Base-by-base conservation (phyloP, 148 eudicot species). In the Cornus controversa region DNA sequence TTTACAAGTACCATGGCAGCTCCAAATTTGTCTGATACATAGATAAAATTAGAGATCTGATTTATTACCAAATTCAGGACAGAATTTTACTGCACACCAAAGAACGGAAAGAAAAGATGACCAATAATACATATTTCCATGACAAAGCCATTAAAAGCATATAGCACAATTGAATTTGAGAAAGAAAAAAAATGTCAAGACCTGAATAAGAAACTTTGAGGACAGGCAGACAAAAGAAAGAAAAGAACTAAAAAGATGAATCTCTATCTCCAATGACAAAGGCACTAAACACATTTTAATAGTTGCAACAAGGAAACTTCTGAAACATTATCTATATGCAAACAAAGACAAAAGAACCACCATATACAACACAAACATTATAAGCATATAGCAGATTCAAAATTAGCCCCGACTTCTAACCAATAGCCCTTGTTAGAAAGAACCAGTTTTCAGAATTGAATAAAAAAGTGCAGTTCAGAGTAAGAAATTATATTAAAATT, bases 1-100 rank as follows among this genome's bases (percentile, higher is more conserved):
- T 90, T 89, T 60, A 92, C 85, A 68, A 90, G 86, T 36, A 91
- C 87, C 94, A 90, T 87, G 18, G 92, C 85, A 67, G 97, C 89
- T 65, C 97, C 97, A 85, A 92, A 88, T 53, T 81, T 86, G 70
- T 91, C 95, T 91, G 89, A 16, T 68, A 75, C 28, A 73, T 8
- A 71, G 23, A 70, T 64, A 22, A 13, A 69, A 23, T 28, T 28
- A 62, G 40, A 71, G 34, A 8, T 28, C 45, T 27, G 31, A 27
- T 16, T 53, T 22, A 25, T 1, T 63, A 57, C 10, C 11, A 53
- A 23, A 67, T 42, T 13, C 36, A 25, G 18, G 26, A 57, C 15
- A 54, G 75, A 72, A 73, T 57, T 25, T 5, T 27, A 31, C n/a
- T 8, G 25, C 11, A 72, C 54, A 27, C 25, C 40, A 54, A 10